Percentiles rank a stretch among this genome's conserved stretches.
These are phyloP conservation scores for Camellia lanceoleosa DNA, from an alignment of 148 eudicot species.

Conservation along the genomic window DNA sequence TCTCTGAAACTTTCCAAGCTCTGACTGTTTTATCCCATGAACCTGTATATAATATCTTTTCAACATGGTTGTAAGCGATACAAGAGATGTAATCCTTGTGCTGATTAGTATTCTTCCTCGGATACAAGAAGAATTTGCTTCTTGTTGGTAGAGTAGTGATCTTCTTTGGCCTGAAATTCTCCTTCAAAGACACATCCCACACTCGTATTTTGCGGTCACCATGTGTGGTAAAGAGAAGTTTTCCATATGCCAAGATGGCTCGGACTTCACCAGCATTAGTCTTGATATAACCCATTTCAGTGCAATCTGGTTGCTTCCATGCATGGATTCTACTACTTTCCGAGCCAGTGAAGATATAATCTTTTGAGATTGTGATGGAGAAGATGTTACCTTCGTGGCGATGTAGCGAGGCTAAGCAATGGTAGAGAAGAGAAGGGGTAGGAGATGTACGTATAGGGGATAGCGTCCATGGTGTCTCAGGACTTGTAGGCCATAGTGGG, in stretches of 20 bases:
- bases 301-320: conserved; percentile 52
- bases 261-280: conserved; percentile 42
- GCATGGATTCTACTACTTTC: conserved; percentile 47
- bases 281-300: conserved; percentile 45
- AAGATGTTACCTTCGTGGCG: conserved; percentile 49
- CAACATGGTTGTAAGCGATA: conserved; percentile 59
- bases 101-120: conserved; percentile 22
- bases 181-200: conserved; percentile 33
- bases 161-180: conserved; percentile 42
- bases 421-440: conserved; percentile 41
- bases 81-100: conserved; percentile 58
- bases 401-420: conserved; percentile 59
- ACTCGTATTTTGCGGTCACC: conserved; percentile 47
- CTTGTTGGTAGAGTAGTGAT: conserved; percentile 42
- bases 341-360: conserved; percentile 49
- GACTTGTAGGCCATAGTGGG: conserved; percentile 24
- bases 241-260: conserved; percentile 43
- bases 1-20: conserved; percentile 52
- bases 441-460: conserved; percentile 25
- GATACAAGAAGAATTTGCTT: conserved; percentile 21
- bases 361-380: conserved; percentile 38
- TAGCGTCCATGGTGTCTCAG: conserved; percentile 35
- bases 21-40: conserved; percentile 60
- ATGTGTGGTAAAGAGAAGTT: conserved; percentile 50
- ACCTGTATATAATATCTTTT: conserved; percentile 55